Evolutionary conservation across 202 grass and related monocot genomes (phyloP).

Genomic region (Eragrostis tef): DNA sequence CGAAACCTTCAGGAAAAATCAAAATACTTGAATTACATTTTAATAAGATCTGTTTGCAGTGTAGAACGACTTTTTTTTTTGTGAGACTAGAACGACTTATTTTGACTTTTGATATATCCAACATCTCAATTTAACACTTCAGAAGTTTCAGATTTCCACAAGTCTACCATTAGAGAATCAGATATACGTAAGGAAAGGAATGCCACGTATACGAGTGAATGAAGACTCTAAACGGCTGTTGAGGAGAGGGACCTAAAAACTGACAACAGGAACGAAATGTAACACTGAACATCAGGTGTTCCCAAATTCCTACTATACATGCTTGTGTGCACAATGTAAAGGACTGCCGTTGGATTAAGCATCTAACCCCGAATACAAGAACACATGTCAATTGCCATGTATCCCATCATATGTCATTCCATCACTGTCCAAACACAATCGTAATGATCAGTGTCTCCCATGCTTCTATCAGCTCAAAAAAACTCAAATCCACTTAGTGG

Average conservation of each 20-base stretch:
- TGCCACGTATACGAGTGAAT: not conserved
- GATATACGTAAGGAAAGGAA: not conserved
- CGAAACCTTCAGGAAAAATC: not conserved
- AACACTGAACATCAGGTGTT: conserved; percentile 1
- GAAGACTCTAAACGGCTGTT: not conserved
- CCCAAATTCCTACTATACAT: not conserved
- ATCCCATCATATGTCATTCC: not conserved
- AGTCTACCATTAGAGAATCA: not conserved
- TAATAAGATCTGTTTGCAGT: not conserved
- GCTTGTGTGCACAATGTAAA: not conserved
- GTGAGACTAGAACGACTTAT: not conserved
- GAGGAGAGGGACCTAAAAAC: not conserved
- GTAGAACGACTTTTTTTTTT: too few relatives aligned
- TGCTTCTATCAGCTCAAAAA: not conserved
- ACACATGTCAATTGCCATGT: not conserved
- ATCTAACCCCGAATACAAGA: not conserved
- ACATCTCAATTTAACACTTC: not conserved
- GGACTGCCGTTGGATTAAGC: not conserved
- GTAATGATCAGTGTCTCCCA: not conserved
- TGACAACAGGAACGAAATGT: not conserved
- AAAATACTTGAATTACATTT: not conserved
- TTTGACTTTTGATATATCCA: not conserved
- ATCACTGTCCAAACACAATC: not conserved
- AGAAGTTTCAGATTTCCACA: conserved; percentile 13
- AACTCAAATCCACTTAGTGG: conserved; percentile 19